phyloP scores from a whole-genome alignment of 2,329 filamentous ascomycete species.

The Epichloe baconii region DNA sequence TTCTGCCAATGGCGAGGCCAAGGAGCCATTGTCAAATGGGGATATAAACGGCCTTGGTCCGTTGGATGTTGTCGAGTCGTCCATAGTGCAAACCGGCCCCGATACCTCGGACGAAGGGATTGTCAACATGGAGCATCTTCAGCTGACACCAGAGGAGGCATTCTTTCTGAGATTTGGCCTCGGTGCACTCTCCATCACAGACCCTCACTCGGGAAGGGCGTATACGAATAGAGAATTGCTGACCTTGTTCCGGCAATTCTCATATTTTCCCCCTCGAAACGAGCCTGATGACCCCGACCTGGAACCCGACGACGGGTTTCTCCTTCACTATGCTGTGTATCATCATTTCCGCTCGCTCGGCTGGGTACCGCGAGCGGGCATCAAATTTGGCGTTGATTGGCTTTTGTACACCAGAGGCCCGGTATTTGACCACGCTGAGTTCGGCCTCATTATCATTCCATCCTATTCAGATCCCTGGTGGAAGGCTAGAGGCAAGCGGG shows the following conservation, averaged over 20 bases:
- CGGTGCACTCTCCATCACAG: slow-evolving; percentile 54
- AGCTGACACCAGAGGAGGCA: slow-evolving; percentile 78
- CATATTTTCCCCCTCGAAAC: slow-evolving; percentile 50
- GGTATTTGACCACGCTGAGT: slow-evolving; percentile 90
- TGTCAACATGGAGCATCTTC: slow-evolving; percentile 65
- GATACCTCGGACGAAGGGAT: slow-evolving; percentile 12
- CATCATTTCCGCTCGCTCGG: slow-evolving; percentile 93
- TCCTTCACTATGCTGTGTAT: slow-evolving; percentile 79
- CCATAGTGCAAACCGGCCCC: not conserved
- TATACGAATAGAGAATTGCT: slow-evolving; percentile 48
- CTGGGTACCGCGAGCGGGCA: slow-evolving; percentile 83
- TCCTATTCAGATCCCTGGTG: slow-evolving; percentile 67
- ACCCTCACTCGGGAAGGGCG: slow-evolving; percentile 29
- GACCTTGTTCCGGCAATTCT: slow-evolving; percentile 52
- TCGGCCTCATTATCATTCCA: slow-evolving; percentile 73
- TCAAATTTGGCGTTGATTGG: slow-evolving; percentile 93
- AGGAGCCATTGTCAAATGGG: not conserved
- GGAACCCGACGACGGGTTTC: slow-evolving; percentile 67
- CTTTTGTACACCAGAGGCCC: slow-evolving; percentile 89
- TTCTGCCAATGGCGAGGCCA: slow-evolving; percentile 11
- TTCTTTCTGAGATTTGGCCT: slow-evolving; percentile 81
- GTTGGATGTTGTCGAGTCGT: not conserved
- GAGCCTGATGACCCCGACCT: slow-evolving; percentile 27
- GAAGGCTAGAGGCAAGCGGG: slow-evolving; percentile 41
- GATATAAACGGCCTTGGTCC: not conserved